A percentile compares a stretch with the other conserved stretches of the same genome.
Evolutionary conservation across 352 stramenopile species (phyloP).

Genomic region (Phytophthora europaea): DNA sequence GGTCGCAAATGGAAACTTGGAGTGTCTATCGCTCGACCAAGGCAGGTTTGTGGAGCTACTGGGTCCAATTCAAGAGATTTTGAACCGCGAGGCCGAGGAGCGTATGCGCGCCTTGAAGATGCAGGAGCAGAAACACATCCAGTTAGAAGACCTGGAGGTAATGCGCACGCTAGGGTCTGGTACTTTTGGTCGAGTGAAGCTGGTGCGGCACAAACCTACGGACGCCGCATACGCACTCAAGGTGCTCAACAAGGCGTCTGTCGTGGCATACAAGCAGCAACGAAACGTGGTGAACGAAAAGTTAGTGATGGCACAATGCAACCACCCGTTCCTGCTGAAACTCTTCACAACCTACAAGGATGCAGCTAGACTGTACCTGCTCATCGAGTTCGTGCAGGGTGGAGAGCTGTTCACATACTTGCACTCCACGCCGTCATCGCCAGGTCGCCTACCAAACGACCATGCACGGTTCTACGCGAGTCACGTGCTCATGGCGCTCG

Average conservation of each 20-base stretch:
- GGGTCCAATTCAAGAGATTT: conserved; percentile 75
- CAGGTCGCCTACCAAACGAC: conserved; percentile 61
- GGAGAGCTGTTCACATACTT: conserved; percentile 98
- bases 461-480: conserved; percentile 74
- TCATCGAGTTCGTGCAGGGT: conserved; percentile 93
- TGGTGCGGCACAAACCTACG: conserved; percentile 88
- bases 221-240: conserved; percentile 94
- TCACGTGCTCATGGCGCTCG: conserved; percentile 84
- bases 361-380: conserved; percentile 93
- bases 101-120: conserved; percentile 48
- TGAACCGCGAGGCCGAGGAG: conserved; percentile 76
- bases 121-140: conserved; percentile 48
- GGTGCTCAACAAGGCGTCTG: conserved; percentile 94
- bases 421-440: conserved; percentile 69
- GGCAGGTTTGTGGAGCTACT: conserved; percentile 89
- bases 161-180: conserved; percentile 93
- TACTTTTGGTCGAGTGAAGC: conserved; percentile 96
- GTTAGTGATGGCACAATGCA: conserved; percentile 94
- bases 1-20: conserved; percentile 76
- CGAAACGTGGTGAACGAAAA: conserved; percentile 98
- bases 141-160: conserved; percentile 83
- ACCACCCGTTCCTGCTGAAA: conserved; percentile 98
- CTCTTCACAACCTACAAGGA: conserved; percentile 97
- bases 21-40: conserved; percentile 92
- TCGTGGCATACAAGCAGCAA: conserved; percentile 97